Conservation (phyloP, 2,329 filamentous ascomycete genomes). For the Aureobasidium sp. region DNA sequence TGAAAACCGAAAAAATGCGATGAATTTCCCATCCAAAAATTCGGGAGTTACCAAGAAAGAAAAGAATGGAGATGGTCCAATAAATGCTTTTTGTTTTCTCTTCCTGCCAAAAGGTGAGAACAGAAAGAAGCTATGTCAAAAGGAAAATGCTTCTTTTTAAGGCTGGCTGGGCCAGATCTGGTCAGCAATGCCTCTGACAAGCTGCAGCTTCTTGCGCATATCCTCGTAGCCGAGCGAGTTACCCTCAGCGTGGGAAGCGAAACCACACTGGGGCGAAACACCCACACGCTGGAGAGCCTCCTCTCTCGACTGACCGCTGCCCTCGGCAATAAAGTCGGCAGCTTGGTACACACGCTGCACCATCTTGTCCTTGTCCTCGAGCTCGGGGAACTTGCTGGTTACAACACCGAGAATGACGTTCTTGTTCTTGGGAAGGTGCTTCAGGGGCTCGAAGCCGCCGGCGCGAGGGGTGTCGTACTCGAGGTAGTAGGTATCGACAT, state of each 20-base stretch:
- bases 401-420: constrained; percentile 34
- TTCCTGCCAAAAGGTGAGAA: background rate
- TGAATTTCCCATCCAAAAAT: background rate
- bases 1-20: background rate
- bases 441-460: constrained; percentile 33
- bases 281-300: constrained; percentile 58
- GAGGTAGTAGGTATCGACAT: constrained; percentile 27
- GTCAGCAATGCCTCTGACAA: constrained; percentile 61
- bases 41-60: background rate
- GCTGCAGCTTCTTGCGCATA: constrained; percentile 59
- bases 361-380: constrained; percentile 35
- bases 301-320: constrained; percentile 51
- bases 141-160: background rate
- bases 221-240: constrained; percentile 59
- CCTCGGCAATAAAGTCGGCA: constrained; percentile 58
- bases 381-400: constrained; percentile 33
- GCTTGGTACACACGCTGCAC: constrained; percentile 30
- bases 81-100: background rate
- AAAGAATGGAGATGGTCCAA: background rate
- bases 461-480: constrained; percentile 36
- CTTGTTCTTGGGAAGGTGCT: constrained; percentile 31
- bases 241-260: constrained; percentile 62
- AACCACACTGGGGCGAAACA: constrained; percentile 62
- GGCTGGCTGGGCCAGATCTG: constrained; percentile 54
- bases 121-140: background rate